Evolutionary conservation across 768 basidiomycete genomes (phyloP).

Genomic region (Leccinum aurantiacum): DNA sequence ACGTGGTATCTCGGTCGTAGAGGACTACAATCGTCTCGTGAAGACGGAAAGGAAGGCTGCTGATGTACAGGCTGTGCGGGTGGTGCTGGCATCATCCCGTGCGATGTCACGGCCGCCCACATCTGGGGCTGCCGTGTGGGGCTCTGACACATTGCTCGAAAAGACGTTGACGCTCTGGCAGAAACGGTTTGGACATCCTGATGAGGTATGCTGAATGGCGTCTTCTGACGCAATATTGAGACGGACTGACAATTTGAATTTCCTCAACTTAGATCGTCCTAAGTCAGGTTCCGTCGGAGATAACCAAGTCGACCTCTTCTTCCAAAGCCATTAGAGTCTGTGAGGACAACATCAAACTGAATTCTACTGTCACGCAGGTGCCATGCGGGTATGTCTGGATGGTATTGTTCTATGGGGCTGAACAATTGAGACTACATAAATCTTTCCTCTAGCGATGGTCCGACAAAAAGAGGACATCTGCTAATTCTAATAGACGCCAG

Average conservation of each 20-base stretch:
- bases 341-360: constrained; percentile 61
- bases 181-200: constrained; percentile 71
- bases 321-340: constrained; percentile 35
- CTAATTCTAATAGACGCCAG: constrained; percentile 79
- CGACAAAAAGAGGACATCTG: constrained; percentile 84
- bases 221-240: not conserved
- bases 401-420: not conserved
- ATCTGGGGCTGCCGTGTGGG: constrained; percentile 59
- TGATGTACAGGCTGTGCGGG: constrained; percentile 87
- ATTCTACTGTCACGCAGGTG: constrained; percentile 70
- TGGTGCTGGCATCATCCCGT: constrained; percentile 62
- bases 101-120: constrained; percentile 44
- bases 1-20: constrained; percentile 83
- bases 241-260: constrained; percentile 13
- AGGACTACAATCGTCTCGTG: constrained; percentile 78
- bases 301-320: constrained; percentile 35
- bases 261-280: constrained; percentile 67
- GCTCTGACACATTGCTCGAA: constrained; percentile 59
- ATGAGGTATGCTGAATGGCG: constrained; percentile 55
- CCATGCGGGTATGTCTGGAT: constrained; percentile 58
- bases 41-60: constrained; percentile 73
- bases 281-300: constrained; percentile 65
- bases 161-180: constrained; percentile 81
- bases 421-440: constrained; percentile 4
- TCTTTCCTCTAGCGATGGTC: constrained; percentile 56